Conservation (phyloP, 768 basidiomycete genomes). For the Clitopilus passeckerianus region DNA sequence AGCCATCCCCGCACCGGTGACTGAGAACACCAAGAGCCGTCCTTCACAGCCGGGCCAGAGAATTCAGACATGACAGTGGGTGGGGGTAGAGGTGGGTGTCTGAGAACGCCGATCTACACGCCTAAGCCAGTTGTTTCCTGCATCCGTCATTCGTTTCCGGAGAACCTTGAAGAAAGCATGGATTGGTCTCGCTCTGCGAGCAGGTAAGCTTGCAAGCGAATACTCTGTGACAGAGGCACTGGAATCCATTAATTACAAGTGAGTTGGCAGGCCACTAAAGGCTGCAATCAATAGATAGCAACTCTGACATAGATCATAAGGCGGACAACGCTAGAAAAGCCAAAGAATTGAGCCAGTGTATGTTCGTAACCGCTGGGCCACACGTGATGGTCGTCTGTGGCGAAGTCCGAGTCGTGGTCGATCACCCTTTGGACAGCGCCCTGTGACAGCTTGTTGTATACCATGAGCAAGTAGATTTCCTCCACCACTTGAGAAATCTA, state of each 20-base stretch:
- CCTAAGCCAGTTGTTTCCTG: not conserved
- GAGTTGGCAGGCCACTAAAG: not conserved
- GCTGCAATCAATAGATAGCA: not conserved
- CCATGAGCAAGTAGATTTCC: not conserved
- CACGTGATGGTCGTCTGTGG: not conserved
- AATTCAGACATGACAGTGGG: conserved; percentile 22
- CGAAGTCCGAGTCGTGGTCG: not conserved
- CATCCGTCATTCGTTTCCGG: not conserved
- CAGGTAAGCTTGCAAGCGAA: not conserved
- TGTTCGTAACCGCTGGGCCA: no score
- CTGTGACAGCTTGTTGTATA: not conserved
- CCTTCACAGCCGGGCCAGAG: conserved; percentile 37
- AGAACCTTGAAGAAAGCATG: not conserved
- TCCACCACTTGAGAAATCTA: not conserved
- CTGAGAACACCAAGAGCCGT: conserved; percentile 40
- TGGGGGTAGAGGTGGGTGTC: conserved; percentile 1
- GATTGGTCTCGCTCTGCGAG: not conserved
- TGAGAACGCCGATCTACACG: not conserved
- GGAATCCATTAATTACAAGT: no score
- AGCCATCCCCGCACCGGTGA: conserved; percentile 59
- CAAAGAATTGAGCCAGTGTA: no score
- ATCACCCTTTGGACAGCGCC: not conserved
- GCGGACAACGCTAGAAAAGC: no score
- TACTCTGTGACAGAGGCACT: no score
- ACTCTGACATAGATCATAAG: no score